Conservation (phyloP, 441 rosid genomes). For the Euphorbia celastroides region DNA sequence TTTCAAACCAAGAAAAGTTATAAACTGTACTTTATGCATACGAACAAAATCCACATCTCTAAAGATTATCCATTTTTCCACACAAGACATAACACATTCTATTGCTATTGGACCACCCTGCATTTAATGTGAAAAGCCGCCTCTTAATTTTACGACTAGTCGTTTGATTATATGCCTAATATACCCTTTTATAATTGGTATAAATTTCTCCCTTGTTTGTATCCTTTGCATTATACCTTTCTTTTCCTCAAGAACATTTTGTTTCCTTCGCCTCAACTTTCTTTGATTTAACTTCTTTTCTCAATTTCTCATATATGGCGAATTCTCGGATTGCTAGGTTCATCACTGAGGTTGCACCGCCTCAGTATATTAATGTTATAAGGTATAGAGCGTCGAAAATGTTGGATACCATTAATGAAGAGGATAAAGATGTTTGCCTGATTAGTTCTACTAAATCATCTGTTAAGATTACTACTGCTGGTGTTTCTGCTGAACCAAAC, state of each 20-base stretch:
- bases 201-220: constrained; percentile 25
- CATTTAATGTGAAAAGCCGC: constrained; percentile 37
- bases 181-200: neutral
- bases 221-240: neutral
- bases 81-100: constrained; percentile 27
- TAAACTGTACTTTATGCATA: constrained; percentile 19
- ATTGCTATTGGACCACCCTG: constrained; percentile 7
- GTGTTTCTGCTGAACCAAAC: constrained; percentile 25
- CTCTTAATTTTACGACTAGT: constrained; percentile 28
- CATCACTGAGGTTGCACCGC: constrained; percentile 78
- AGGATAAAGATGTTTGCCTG: constrained; percentile 44
- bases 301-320: constrained; percentile 39
- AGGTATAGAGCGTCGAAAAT: constrained; percentile 63
- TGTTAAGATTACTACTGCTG: neutral
- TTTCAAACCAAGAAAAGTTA: constrained; percentile 24
- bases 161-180: constrained; percentile 24
- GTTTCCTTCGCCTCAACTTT: neutral
- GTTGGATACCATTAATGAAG: constrained; percentile 84
- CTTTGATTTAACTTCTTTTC: too few relatives aligned
- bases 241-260: constrained; percentile 14
- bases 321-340: constrained; percentile 66
- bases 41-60: constrained; percentile 27
- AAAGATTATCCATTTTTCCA: constrained; percentile 22
- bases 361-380: constrained; percentile 70
- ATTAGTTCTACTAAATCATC: constrained; percentile 25